Base-by-base conservation (phyloP, 2,329 filamentous ascomycete genomes). In the Chrysoporthe deuterocubensis region DNA sequence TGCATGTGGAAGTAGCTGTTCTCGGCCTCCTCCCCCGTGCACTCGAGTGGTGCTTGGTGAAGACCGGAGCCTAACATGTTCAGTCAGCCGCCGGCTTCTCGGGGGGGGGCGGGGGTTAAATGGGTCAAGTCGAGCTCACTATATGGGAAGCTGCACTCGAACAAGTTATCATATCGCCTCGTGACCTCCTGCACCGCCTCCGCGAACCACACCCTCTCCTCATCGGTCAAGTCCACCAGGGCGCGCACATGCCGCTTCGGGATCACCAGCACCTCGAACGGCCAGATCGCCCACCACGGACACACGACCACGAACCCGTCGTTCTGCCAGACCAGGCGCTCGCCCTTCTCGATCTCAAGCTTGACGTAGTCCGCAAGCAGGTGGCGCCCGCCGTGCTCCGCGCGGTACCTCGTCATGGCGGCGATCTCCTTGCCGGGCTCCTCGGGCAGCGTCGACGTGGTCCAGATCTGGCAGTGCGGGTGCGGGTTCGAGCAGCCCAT, bases 401-500 rank as follows among this genome's bases (percentile, higher is more conserved):
- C 79, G 57, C 89, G 87, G 80, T 99, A 98, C 76, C 91, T 92
- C 73, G 87, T 83, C 84, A 97, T 85, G 74, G 97, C 90, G 54
- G 83, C 82, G 26, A 97, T 81, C 79, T 99, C 96, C 54, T 91
- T 87, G 1, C 86, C 87, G 0, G 93, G 93, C 79, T 99, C 96
- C 77, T 98, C 94, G 0, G 96, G 96, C 72, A 97, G 82, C 7
- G 90, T 91, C 32, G 93, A 97, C 0, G 94, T 97, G 2, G 93
- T 96, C 96, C 96, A 99, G 71, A 97, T 86, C 79, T 99, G 96
- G 68, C 96, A 95, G 80, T 99, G 96, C 0, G 96, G 96, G 78
- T 99, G 96, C 0, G 96, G 96, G 78, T 99, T 99, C 1, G 95
- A 98, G 83, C 96, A 99, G 63, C 96, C 96, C 96, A 99, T 99